These are phyloP conservation scores for Heliamphora pulchella DNA, from an alignment of 179 eudicot genomes.

Conservation along the genomic window DNA sequence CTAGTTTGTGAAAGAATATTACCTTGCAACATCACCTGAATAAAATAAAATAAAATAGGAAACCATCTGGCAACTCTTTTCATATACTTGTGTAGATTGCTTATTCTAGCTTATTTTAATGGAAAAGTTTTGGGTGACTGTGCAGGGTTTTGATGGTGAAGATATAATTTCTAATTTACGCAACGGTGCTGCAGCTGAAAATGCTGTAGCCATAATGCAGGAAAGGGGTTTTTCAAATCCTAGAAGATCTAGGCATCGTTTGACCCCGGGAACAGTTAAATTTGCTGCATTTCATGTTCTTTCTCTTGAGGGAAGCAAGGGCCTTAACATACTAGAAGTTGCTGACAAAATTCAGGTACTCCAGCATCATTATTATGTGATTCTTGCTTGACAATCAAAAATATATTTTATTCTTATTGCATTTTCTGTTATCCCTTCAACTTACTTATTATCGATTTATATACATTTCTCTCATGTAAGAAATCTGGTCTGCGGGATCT, in stretches of 20 bases:
- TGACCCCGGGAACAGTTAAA: slow-evolving; percentile 97
- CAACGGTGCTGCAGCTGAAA: slow-evolving; percentile 85
- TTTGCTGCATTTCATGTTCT: slow-evolving; percentile 98
- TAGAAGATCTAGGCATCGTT: slow-evolving; percentile 83
- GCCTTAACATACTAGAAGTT: slow-evolving; percentile 74
- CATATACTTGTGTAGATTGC: not conserved
- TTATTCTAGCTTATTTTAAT: not conserved
- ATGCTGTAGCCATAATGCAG: slow-evolving; percentile 86
- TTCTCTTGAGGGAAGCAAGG: slow-evolving; percentile 83
- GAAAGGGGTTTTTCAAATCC: slow-evolving; percentile 74
- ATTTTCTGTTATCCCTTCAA: slow-evolving; percentile 4
- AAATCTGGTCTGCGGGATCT: slow-evolving; percentile 93
- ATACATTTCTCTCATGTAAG: slow-evolving; percentile 25
- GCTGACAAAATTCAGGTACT: slow-evolving; percentile 96
- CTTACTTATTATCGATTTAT: slow-evolving; percentile 8
- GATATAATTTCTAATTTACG: slow-evolving; percentile 67
- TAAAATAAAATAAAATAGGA: not conserved
- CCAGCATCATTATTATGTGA: not conserved
- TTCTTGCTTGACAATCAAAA: not conserved
- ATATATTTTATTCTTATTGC: not conserved
- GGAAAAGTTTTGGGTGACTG: not conserved
- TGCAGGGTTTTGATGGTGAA: slow-evolving; percentile 72
- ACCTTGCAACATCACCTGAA: not conserved
- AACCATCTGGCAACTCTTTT: not conserved
- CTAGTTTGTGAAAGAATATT: not conserved